Conservation (phyloP, 1,139 yeast genomes). For the Protomyces pachydermus region DNA sequence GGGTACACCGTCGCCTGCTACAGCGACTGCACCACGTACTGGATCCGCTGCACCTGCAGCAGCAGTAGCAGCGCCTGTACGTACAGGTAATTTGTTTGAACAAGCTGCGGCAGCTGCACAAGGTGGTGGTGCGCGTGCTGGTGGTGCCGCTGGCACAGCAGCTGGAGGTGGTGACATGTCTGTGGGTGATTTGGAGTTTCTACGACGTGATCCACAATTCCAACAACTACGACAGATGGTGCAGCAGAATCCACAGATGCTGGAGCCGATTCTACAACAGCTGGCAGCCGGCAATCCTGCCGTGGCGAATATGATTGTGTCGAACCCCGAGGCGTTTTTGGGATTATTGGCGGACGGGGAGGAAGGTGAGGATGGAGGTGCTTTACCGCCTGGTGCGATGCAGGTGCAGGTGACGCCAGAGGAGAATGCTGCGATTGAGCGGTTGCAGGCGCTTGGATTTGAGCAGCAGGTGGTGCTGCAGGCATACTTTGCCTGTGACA, state of each 20-base stretch:
- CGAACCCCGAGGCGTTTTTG: slow-evolving; percentile 81
- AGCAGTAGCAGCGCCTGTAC: slow-evolving; percentile 40
- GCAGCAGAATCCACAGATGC: slow-evolving; percentile 81
- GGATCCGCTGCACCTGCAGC: slow-evolving; percentile 21
- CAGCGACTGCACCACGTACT: background rate
- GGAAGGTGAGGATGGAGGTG: slow-evolving; percentile 40
- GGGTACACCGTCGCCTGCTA: slow-evolving; percentile 33
- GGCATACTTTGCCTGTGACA: slow-evolving; percentile 96
- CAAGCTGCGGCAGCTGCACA: slow-evolving; percentile 64
- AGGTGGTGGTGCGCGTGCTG: slow-evolving; percentile 33
- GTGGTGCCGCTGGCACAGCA: slow-evolving; percentile 36
- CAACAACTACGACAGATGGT: slow-evolving; percentile 70
- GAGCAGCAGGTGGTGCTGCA: slow-evolving; percentile 82
- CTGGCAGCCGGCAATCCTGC: slow-evolving; percentile 81
- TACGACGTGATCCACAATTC: slow-evolving; percentile 46
- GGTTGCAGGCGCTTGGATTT: slow-evolving; percentile 89
- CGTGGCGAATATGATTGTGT: slow-evolving; percentile 62
- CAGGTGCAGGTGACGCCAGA: slow-evolving; percentile 67
- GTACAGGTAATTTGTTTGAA: slow-evolving; percentile 54
- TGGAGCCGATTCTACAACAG: slow-evolving; percentile 79
- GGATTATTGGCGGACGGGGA: slow-evolving; percentile 47
- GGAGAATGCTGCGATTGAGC: slow-evolving; percentile 79
- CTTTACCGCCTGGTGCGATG: slow-evolving; percentile 39
- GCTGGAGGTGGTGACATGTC: slow-evolving; percentile 38
- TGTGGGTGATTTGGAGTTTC: slow-evolving; percentile 38